phyloP scores from a whole-genome alignment of 352 stramenopile species.

The Globisporangium middletonii region DNA sequence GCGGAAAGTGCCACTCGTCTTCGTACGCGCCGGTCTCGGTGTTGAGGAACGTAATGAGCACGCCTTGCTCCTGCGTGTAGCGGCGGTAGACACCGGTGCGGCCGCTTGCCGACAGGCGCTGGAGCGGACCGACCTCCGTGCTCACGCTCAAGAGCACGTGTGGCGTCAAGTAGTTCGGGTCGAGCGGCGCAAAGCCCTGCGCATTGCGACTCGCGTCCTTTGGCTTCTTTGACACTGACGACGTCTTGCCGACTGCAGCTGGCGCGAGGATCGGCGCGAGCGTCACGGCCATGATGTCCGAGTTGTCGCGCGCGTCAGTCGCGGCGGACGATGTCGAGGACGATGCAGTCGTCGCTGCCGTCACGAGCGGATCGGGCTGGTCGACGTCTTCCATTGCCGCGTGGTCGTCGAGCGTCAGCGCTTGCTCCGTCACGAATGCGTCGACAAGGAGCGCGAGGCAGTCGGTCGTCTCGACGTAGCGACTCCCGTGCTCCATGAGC shows the following conservation, averaged over 20 bases:
- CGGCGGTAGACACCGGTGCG: slow-evolving; percentile 65
- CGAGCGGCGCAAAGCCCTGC: slow-evolving; percentile 55
- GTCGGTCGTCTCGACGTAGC: slow-evolving; percentile 52
- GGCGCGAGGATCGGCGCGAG: slow-evolving; percentile 72
- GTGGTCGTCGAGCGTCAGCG: slow-evolving; percentile 41
- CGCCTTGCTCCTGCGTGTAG: slow-evolving; percentile 46
- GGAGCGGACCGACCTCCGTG: slow-evolving; percentile 57
- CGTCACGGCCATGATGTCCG: slow-evolving; percentile 72
- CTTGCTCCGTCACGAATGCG: slow-evolving; percentile 37
- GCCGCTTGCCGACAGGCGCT: slow-evolving; percentile 54
- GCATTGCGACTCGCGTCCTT: slow-evolving; percentile 12
- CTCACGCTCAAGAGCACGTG: slow-evolving; percentile 81
- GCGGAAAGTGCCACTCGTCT: slow-evolving; percentile 73
- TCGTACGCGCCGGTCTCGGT: slow-evolving; percentile 83
- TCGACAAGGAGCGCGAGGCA: slow-evolving; percentile 40
- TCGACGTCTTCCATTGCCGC: slow-evolving; percentile 78
- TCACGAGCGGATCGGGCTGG: slow-evolving; percentile 58
- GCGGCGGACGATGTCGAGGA: neutral
- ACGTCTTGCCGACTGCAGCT: slow-evolving; percentile 23
- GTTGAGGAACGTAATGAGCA: slow-evolving; percentile 82
- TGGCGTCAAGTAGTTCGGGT: slow-evolving; percentile 62
- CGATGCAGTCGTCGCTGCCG: slow-evolving; percentile 1
- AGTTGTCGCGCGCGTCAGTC: slow-evolving; percentile 22
- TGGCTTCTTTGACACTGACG: slow-evolving; percentile 4
- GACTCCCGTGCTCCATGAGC: slow-evolving; percentile 77